These are phyloP conservation scores for Leishmania braziliensis DNA, from an alignment of 208 protist genomes.

Conservation along the genomic window DNA sequence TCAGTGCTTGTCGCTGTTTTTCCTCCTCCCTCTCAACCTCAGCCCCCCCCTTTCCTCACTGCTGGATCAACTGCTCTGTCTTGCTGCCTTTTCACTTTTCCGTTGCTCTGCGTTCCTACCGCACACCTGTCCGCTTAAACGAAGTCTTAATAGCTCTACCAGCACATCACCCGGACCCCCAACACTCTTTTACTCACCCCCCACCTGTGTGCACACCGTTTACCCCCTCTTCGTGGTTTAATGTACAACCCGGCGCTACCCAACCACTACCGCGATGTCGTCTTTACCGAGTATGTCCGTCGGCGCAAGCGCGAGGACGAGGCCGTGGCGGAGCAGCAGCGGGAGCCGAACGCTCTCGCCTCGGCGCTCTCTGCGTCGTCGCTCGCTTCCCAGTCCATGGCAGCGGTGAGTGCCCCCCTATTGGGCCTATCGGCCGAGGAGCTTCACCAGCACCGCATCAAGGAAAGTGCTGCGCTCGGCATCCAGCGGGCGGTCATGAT, in stretches of 20 bases:
- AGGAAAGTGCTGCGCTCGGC: slow-evolving; percentile 70
- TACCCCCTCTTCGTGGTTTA: not conserved
- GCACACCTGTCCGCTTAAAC: too few relatives aligned
- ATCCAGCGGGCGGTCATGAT: slow-evolving; percentile 69
- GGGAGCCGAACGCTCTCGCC: slow-evolving; percentile 31
- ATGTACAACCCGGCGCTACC: slow-evolving; percentile 63
- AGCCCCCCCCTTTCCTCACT: too few relatives aligned
- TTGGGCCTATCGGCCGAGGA: slow-evolving; percentile 75
- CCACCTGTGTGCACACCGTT: not conserved
- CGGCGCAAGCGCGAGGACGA: slow-evolving; percentile 32
- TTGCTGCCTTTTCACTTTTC: not conserved
- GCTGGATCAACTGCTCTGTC: not conserved
- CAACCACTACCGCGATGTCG: slow-evolving; percentile 58
- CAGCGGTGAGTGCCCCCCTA: not conserved
- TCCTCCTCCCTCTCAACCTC: not conserved
- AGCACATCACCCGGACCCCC: not conserved
- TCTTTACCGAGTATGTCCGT: slow-evolving; percentile 42
- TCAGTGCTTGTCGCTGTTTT: not conserved
- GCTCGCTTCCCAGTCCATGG: not conserved
- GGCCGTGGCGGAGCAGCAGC: slow-evolving; percentile 7
- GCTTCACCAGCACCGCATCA: slow-evolving; percentile 69
- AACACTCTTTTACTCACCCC: too few relatives aligned
- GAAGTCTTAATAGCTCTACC: not conserved
- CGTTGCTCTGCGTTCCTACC: not conserved
- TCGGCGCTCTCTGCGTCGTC: slow-evolving; percentile 23